Percentiles rank a stretch among this genome's conserved stretches.
phyloP scores from a whole-genome alignment of 768 basidiomycete genomes.

The Postia placenta region DNA sequence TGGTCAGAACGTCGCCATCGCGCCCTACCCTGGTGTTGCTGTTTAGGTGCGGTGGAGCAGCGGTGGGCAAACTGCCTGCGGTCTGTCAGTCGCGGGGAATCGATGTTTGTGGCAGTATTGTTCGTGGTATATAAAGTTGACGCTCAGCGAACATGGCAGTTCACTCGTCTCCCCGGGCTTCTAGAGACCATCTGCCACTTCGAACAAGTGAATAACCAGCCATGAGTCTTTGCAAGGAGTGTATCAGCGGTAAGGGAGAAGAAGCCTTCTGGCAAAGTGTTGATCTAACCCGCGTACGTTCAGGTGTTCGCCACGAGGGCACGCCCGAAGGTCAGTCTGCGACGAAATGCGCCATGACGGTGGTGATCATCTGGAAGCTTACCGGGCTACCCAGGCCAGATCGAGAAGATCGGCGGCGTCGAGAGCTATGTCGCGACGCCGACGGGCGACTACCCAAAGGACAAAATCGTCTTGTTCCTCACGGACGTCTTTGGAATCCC shows the following conservation, averaged over 20 bases:
- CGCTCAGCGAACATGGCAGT: no score
- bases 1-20: not conserved
- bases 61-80: no score
- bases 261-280: constrained; percentile 1
- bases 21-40: constrained; percentile 1
- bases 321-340: constrained; percentile 27
- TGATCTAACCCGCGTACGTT: not conserved
- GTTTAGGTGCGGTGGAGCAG: not conserved
- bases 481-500: constrained; percentile 32
- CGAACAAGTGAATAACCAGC: no score
- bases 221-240: constrained; percentile 54
- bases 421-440: constrained; percentile 38
- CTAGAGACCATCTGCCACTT: no score
- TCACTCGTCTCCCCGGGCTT: no score
- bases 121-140: no score
- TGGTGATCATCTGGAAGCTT: not conserved
- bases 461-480: constrained; percentile 36
- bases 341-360: not conserved
- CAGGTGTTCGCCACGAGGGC: constrained; percentile 32
- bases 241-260: constrained; percentile 51
- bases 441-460: constrained; percentile 30
- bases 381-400: constrained; percentile 20
- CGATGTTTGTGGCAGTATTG: no score
- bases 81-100: no score
- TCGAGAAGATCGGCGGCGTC: constrained; percentile 29